phyloP scores from a whole-genome alignment of 495 filamentous ascomycete genomes.

The Neurospora tetraspora region DNA sequence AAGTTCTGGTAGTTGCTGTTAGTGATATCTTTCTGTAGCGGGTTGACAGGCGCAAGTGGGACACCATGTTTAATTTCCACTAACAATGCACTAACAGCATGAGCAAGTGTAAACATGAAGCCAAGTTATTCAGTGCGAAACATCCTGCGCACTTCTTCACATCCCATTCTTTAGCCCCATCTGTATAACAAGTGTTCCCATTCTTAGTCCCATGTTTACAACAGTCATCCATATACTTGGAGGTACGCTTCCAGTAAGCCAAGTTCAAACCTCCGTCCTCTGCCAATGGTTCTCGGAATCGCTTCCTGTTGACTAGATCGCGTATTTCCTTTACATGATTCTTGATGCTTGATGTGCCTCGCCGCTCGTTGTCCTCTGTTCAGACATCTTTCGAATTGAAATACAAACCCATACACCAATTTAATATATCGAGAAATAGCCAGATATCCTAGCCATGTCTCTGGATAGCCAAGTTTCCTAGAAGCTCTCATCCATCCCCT shows the following conservation, averaged over 20 bases:
- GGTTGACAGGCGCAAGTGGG: not conserved
- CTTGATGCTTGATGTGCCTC: not conserved
- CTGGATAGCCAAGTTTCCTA: not conserved
- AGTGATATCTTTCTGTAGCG: not conserved
- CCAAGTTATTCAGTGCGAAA: not conserved
- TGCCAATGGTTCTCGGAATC: not conserved
- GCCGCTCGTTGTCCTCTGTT: not conserved
- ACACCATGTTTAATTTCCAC: no score
- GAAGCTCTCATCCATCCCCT: slow-evolving; percentile 18
- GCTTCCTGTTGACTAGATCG: not conserved
- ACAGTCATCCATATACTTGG: not conserved
- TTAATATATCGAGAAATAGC: not conserved
- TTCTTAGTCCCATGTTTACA: not conserved
- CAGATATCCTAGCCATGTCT: not conserved
- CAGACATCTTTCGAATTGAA: not conserved
- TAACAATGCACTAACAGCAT: not conserved
- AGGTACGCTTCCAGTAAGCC: not conserved
- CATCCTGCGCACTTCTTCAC: not conserved
- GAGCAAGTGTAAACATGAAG: not conserved
- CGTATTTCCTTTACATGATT: not conserved
- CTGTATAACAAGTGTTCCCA: not conserved
- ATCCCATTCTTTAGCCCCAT: not conserved
- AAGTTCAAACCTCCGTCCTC: not conserved
- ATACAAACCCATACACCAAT: not conserved
- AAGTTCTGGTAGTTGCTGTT: not conserved